Evolutionary conservation across 192 early-diverging fungal species (phyloP), one percentile per base, ranked within the genome.

Genomic region (Coemansia guatemalensis): DNA sequence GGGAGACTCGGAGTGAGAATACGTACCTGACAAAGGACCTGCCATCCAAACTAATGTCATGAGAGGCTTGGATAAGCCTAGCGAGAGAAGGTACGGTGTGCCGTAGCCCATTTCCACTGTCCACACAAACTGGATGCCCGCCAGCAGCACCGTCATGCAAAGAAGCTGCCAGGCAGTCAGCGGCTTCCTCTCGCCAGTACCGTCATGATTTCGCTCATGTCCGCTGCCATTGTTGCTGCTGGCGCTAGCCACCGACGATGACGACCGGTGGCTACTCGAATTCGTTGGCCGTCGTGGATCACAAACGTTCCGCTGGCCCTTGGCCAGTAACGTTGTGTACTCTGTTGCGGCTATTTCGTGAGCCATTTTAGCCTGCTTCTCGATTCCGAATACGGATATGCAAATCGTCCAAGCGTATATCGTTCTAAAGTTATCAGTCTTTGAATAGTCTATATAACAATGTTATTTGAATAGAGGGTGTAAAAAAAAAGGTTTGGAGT

Each of bases 1-100:
- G 24, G 11, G 8, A 39, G 35, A 6, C 29, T 30, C 29, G 29
- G 6, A 39, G 9, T 39, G 35, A 39, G 6, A 39, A 32, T 18
- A 27, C 68, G 48, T 76, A 25, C 91, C 92, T 56, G 89, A 90
- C 26, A 93, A 80, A 22, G 92, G 92, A 14, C 92, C 92, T 8
- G 94, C 94, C 64, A 99, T 82, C 96, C 96, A 99, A 5, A 99
- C 96, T 21, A 97, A 73, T 23, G 94, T 91, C 76, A 91, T 90
- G 27, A 92, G 72, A 6, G 93, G 83, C 70, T 92, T 90, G 14
- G 93, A 85, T 20, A 99, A 69, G 0, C 90, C 93, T 29, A 99
- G 79, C 1, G 88, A 85, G 44, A 92, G 83, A 22, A 99, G 73
- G 61, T 93, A 94, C 7, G 94, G 93, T 5, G 96, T 94, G 27